A percentile compares a stretch with the other conserved stretches of the same genome.
These are phyloP conservation scores for Mycosphaerella sp. DNA, from an alignment of 2,329 filamentous ascomycete species.

Conservation along the genomic window DNA sequence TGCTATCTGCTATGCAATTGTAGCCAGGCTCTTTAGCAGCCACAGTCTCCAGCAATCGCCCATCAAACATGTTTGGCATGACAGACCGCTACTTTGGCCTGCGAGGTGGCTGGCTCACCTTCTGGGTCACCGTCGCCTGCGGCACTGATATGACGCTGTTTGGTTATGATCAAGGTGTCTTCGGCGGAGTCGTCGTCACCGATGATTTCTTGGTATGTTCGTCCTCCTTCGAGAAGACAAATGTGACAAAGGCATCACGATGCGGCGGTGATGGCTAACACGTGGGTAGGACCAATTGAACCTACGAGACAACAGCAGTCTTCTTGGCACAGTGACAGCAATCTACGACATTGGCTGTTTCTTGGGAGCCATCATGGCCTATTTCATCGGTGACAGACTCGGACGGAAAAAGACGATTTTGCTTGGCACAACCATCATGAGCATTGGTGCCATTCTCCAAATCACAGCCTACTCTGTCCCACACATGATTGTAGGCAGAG, in stretches of 20 bases:
- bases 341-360: slow-evolving; percentile 58
- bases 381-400: slow-evolving; percentile 44
- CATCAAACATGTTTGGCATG: slow-evolving; percentile 16
- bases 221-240: too few species aligned
- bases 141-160: slow-evolving; percentile 42
- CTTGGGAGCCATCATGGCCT: slow-evolving; percentile 48
- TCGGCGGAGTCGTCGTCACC: slow-evolving; percentile 38
- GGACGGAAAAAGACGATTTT: slow-evolving; percentile 47
- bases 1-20: too few species aligned
- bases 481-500: slow-evolving; percentile 46
- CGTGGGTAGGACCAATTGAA: slow-evolving; percentile 6
- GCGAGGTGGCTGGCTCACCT: slow-evolving; percentile 51
- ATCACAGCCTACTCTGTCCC: slow-evolving; percentile 42
- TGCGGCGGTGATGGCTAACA: too few species aligned
- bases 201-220: slow-evolving; percentile 19
- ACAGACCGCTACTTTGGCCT: slow-evolving; percentile 47
- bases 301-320: slow-evolving; percentile 29
- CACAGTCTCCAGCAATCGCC: background rate
- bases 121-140: slow-evolving; percentile 37
- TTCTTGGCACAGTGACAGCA: slow-evolving; percentile 43
- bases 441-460: slow-evolving; percentile 45
- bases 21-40: too few species aligned
- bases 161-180: slow-evolving; percentile 39
- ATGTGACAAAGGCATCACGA: too few species aligned
- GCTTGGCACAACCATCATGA: slow-evolving; percentile 47